These are phyloP conservation scores for Emmonsia crescens DNA, from an alignment of 2,329 filamentous ascomycete species.

Conservation along the genomic window DNA sequence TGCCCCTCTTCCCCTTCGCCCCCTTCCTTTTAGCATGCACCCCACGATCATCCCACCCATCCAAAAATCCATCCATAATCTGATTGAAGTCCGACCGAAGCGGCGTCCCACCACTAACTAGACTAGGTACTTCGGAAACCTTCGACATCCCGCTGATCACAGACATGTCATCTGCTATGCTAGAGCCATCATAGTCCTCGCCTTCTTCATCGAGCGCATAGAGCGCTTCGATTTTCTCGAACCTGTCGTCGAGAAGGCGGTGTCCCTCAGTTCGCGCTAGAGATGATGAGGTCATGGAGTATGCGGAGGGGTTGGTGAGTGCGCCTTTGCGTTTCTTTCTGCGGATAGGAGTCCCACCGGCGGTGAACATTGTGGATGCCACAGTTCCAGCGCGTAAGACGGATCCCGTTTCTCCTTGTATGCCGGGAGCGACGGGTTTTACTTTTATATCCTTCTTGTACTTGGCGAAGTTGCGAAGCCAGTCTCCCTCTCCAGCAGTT, in stretches of 20 bases:
- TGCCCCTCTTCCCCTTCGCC: slow-evolving; percentile 50
- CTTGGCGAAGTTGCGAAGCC: slow-evolving; percentile 85
- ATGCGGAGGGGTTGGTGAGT: slow-evolving; percentile 72
- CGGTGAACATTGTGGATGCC: slow-evolving; percentile 40
- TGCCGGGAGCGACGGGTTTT: slow-evolving; percentile 27
- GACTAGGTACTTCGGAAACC: slow-evolving; percentile 51
- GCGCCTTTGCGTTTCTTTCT: slow-evolving; percentile 94
- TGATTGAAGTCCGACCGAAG: slow-evolving; percentile 70
- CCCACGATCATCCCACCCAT: slow-evolving; percentile 41
- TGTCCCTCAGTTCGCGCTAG: slow-evolving; percentile 80
- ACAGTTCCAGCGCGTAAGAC: slow-evolving; percentile 27
- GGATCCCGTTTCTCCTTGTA: slow-evolving; percentile 29
- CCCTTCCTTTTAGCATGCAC: slow-evolving; percentile 33
- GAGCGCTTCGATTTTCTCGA: slow-evolving; percentile 79
- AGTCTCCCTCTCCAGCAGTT: slow-evolving; percentile 62
- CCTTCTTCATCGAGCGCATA: slow-evolving; percentile 55
- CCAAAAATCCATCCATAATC: slow-evolving; percentile 89
- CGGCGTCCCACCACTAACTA: slow-evolving; percentile 38
- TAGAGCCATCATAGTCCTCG: slow-evolving; percentile 36
- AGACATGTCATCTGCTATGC: slow-evolving; percentile 31
- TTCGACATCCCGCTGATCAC: slow-evolving; percentile 33
- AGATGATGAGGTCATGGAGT: slow-evolving; percentile 86
- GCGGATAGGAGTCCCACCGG: slow-evolving; percentile 54
- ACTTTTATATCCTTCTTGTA: slow-evolving; percentile 69
- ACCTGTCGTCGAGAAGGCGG: slow-evolving; percentile 73